Base-by-base conservation (phyloP, 176 grass and related monocot genomes). In the Pharus latifolius region DNA sequence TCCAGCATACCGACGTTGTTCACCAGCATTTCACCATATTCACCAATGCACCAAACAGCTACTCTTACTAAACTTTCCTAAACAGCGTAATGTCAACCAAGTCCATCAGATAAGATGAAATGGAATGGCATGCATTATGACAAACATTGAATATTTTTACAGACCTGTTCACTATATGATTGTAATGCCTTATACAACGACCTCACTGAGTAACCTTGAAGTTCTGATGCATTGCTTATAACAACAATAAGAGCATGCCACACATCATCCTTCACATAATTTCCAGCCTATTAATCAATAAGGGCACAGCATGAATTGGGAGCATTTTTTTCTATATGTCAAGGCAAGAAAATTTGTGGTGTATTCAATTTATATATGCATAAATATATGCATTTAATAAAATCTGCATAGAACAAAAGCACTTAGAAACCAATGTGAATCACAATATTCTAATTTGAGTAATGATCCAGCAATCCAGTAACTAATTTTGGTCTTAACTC, bases 11-110 rank as follows among this genome's bases (percentile, higher is more conserved):
- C 86, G 33, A 90, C 78, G 87, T 97, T 92, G 58, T 85, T 92
- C 42, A 97, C 94, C 75, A 97, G 51, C 94, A 97, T 92, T 82
- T 97, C 94, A 40, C 94, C 94, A 75, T 97, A 97, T 71, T 97
- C 94, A 72, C 94, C 94, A 47, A 97, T 87, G 75, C 89, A 97
- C 94, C 94, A 97, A 49, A 97, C 83, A 88, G 81, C 69, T 65
- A 88, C 89, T 78, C 86, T 85, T 51, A 97, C 78, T 88, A 97
- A 88, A 79, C 86, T 97, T 87, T 75, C 86, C 94, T 97, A 80
- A 30, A 78, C 30, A 60, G 17, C 60, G 64, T 37, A 83, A 54
- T 23, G 29, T 73, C 52, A 78, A 50, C 50, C 63, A 76, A 69
- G 56, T 60, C 79, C 37, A 20, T 54, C 45, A 24, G 22, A 15